phyloP scores from a whole-genome alignment of 306 rosid species.

The Coriaria nepalensis region DNA sequence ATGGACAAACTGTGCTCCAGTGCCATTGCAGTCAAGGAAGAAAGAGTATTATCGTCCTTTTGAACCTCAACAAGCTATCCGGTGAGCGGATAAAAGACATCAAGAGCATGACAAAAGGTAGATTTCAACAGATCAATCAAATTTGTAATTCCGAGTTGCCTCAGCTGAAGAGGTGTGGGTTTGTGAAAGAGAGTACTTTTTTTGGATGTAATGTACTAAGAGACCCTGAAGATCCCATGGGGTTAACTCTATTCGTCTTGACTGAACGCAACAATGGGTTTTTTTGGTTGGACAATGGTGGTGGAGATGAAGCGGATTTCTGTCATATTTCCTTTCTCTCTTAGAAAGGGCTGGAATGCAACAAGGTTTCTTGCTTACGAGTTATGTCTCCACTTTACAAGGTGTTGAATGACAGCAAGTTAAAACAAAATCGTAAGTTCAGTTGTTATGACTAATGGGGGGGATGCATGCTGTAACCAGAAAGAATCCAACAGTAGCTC shows the following conservation, averaged over 20 bases:
- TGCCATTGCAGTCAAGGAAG: slow-evolving; percentile 16
- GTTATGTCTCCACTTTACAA: no score
- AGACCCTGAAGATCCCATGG: slow-evolving; percentile 32
- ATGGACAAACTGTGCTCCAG: slow-evolving; percentile 20
- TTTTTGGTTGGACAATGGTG: not conserved
- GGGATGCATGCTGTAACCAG: no score
- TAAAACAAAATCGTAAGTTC: no score
- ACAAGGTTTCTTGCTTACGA: no score
- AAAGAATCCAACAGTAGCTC: no score
- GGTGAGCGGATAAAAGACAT: slow-evolving; percentile 18
- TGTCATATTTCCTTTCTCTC: no score
- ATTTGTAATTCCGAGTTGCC: not conserved
- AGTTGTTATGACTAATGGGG: no score
- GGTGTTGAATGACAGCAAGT: no score
- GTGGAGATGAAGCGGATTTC: slow-evolving; percentile 2
- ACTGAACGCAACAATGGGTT: not conserved
- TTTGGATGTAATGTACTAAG: slow-evolving; percentile 10
- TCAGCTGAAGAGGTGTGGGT: not conserved
- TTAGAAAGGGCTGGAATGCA: no score
- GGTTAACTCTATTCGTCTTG: slow-evolving; percentile 14
- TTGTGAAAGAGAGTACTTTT: slow-evolving; percentile 22
- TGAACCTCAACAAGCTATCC: slow-evolving; percentile 10
- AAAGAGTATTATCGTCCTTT: slow-evolving; percentile 2
- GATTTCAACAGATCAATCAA: slow-evolving; percentile 11
- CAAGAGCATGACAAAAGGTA: slow-evolving; percentile 19